Conservation (phyloP, 2,329 filamentous ascomycete genomes). For the Colletotrichum plurivorum region DNA sequence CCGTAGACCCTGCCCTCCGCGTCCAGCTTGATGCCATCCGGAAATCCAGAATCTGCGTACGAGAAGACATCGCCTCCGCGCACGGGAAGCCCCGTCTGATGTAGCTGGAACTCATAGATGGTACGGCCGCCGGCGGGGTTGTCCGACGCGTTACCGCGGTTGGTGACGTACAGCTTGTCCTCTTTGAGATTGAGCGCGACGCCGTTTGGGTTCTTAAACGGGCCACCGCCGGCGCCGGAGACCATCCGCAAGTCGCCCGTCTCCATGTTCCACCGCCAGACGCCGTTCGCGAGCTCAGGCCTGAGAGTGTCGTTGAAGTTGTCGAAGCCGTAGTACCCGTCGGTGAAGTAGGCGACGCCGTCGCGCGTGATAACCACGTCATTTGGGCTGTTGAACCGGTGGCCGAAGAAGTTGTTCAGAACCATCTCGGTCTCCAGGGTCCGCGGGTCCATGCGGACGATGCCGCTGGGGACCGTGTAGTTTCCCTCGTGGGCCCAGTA, state of each 20-base stretch:
- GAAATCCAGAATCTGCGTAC: slow-evolving; percentile 40
- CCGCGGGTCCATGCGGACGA: slow-evolving; percentile 37
- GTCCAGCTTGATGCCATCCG: slow-evolving; percentile 41
- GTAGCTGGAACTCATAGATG: slow-evolving; percentile 37
- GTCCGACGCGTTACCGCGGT: slow-evolving; percentile 39
- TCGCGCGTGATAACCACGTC: slow-evolving; percentile 39
- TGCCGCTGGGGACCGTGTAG: slow-evolving; percentile 32
- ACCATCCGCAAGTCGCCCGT: slow-evolving; percentile 37
- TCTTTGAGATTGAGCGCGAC: slow-evolving; percentile 38
- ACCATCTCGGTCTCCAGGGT: slow-evolving; percentile 37
- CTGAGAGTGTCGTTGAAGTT: slow-evolving; percentile 42
- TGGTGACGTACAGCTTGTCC: slow-evolving; percentile 41
- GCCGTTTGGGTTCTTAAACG: slow-evolving; percentile 42
- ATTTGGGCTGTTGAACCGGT: slow-evolving; percentile 43
- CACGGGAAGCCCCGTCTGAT: neutral
- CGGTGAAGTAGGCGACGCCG: slow-evolving; percentile 40
- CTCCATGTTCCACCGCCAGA: slow-evolving; percentile 40
- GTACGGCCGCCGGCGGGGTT: slow-evolving; percentile 40
- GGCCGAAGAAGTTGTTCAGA: slow-evolving; percentile 39
- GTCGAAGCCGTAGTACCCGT: slow-evolving; percentile 42
- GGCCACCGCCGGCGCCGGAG: slow-evolving; percentile 36
- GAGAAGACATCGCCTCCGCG: slow-evolving; percentile 36
- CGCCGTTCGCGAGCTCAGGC: slow-evolving; percentile 41
- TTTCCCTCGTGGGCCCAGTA: slow-evolving; percentile 42
- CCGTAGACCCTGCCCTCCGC: slow-evolving; percentile 36